These are phyloP conservation scores for Eucalyptus dawsonii DNA, from an alignment of 345 rosid genomes.

Conservation along the genomic window DNA sequence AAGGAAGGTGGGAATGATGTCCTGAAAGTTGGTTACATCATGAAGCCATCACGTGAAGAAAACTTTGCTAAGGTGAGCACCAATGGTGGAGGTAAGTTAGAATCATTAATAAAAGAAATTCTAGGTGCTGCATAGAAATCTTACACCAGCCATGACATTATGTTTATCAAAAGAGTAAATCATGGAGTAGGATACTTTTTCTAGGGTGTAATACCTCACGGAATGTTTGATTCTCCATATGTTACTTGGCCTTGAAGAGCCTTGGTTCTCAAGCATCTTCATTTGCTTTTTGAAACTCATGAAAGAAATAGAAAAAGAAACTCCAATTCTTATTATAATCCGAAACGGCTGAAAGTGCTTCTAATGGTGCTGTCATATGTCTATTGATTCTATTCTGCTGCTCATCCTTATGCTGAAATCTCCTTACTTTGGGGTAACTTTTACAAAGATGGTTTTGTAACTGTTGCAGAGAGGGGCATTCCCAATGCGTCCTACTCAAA, in stretches of 20 bases:
- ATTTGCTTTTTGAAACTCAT: neutral
- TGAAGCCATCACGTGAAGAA: conserved; percentile 91
- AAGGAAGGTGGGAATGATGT: conserved; percentile 37
- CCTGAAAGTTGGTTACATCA: conserved; percentile 59
- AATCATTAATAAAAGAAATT: neutral
- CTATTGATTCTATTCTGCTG: neutral
- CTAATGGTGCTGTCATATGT: neutral
- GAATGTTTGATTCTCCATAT: neutral
- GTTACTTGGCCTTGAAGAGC: neutral
- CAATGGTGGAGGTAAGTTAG: neutral
- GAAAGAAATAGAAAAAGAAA: neutral
- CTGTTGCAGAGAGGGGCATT: conserved; percentile 77
- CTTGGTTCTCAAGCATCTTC: neutral
- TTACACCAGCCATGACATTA: neutral
- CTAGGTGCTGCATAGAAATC: neutral
- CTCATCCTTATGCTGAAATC: neutral
- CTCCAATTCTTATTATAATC: neutral
- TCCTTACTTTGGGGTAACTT: neutral
- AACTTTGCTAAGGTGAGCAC: conserved; percentile 72
- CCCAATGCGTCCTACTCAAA: conserved; percentile 63
- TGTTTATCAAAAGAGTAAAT: neutral
- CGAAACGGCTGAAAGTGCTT: neutral
- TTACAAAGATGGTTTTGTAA: neutral
- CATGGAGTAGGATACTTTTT: neutral
- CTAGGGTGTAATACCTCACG: neutral